A percentile compares a stretch with the other conserved stretches of the same genome.
phyloP scores from a whole-genome alignment of 495 filamentous ascomycete genomes.

The Penicillium coffeae region DNA sequence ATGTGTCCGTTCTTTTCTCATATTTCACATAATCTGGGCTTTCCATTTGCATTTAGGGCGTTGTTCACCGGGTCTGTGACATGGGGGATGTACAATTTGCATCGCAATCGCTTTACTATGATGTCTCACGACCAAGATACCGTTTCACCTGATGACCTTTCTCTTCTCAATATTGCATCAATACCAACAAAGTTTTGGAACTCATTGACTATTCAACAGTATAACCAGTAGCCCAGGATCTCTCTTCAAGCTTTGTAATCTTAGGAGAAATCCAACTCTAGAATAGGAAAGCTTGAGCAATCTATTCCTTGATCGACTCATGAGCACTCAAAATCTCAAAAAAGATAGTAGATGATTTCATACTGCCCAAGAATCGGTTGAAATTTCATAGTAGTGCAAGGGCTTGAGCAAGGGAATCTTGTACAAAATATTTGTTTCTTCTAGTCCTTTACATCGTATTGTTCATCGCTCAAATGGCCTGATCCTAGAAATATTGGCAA shows the following conservation, averaged over 20 bases:
- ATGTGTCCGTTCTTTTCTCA: not conserved
- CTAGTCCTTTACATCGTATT: too few relatives aligned
- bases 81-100: slow-evolving; percentile 9
- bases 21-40: slow-evolving; percentile 1
- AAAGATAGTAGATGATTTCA: too few relatives aligned
- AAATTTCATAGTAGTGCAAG: too few relatives aligned
- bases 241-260: too few relatives aligned
- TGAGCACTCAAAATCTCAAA: not conserved
- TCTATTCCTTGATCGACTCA: not conserved
- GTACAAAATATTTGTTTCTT: too few relatives aligned
- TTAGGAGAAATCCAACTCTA: too few relatives aligned
- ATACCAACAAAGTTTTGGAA: not conserved
- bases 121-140: slow-evolving; percentile 21
- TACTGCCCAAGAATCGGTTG: too few relatives aligned
- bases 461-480: too few relatives aligned
- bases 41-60: slow-evolving; percentile 25
- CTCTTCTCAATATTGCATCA: not conserved
- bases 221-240: too few relatives aligned
- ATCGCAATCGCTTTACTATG: slow-evolving; percentile 10
- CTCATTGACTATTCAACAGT: not conserved
- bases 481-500: too few relatives aligned
- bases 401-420: too few relatives aligned
- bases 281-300: too few relatives aligned
- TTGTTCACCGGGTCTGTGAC: slow-evolving; percentile 11
- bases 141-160: slow-evolving; percentile 9